Conservation (phyloP, 257 asterid species). For the Penstemon barbatus region DNA sequence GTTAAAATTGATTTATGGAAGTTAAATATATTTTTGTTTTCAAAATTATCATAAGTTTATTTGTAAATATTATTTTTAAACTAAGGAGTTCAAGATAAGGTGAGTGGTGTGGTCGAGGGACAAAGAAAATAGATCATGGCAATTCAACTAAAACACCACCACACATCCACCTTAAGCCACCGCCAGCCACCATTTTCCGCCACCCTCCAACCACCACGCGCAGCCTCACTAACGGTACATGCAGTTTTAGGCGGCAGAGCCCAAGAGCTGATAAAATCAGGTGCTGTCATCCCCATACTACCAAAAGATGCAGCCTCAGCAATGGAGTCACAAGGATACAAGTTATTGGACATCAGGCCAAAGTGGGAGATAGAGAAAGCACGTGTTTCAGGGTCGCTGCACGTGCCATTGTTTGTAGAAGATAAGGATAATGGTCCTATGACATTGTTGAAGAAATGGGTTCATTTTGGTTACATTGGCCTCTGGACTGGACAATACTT, state of each 20-base stretch:
- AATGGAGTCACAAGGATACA: slow-evolving; percentile 65
- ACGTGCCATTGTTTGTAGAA: slow-evolving; percentile 83
- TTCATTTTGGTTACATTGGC: slow-evolving; percentile 90
- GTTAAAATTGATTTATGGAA: too few species aligned
- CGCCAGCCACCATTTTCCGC: slow-evolving; percentile 33
- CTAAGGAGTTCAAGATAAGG: too few species aligned
- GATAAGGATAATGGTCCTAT: slow-evolving; percentile 74
- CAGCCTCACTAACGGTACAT: slow-evolving; percentile 32
- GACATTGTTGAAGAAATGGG: slow-evolving; percentile 87
- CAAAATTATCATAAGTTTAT: too few species aligned
- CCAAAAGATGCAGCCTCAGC: slow-evolving; percentile 77
- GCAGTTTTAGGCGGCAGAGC: slow-evolving; percentile 57
- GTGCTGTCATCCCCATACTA: slow-evolving; percentile 57
- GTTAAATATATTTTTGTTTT: too few species aligned
- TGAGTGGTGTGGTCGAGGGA: too few species aligned
- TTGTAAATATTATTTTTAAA: too few species aligned
- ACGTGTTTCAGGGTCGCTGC: slow-evolving; percentile 68
- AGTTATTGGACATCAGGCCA: slow-evolving; percentile 82
- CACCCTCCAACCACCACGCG: slow-evolving; percentile 40
- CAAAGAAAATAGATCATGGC: slow-evolving; percentile 37
- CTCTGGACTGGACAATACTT: slow-evolving; percentile 90
- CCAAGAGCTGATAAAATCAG: slow-evolving; percentile 76
- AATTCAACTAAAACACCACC: slow-evolving; percentile 57
- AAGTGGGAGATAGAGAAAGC: slow-evolving; percentile 91
- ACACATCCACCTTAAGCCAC: slow-evolving; percentile 35